Base-by-base conservation (phyloP, 73 alveolate genomes). In the Urostyla sp. region DNA sequence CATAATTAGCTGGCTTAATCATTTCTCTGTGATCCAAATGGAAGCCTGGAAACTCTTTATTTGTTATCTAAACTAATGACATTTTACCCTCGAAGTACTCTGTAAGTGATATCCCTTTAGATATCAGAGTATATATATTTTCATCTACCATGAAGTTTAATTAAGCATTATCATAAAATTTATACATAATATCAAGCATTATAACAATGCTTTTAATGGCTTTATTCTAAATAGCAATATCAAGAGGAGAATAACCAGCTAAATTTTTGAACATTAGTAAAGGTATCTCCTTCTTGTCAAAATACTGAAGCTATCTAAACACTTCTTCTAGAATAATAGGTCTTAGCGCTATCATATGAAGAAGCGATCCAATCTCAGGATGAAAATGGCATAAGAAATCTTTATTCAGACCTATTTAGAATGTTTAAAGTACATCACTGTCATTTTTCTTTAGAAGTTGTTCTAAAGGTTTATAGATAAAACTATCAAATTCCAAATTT, bases 141-240 rank as follows among this genome's bases (percentile, higher is more conserved):
- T 4, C 6, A 31, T 59, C 76, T 4, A 59, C 30, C 55, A 59
- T 5, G 23, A 35, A 59, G 24, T 59, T 59, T 31, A 32, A 59
- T 34, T 13, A 23, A 59, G 16, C 37, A 59, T 59, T 15, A 59
- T 59, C 76, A 13, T 59, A 59, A 31, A n/a, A 59, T 27, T 21
- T 59, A 11, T 13, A n/a, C 34, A 59, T 3, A 11, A 59, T 11
- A 4, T 59, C 53, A 6, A 59, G 15, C 4, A 59, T n/a, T 28
- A 59, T 7, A 15, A n/a, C 35, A 2, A 59, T 4, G 27, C 76
- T 59, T 34, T 59, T 59, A 35, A 34, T 4, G 13, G 16, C 15
- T 35, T 59, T 59, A 11, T 32, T 59, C 30, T 24, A 4, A 59
- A 23, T 5, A 31, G 76, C 76, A 59, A 59, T 59, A 59, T 59